A percentile compares a stretch with the other conserved stretches of the same genome.
Conservation (phyloP, 345 rosid species). For the Camelina neglecta region DNA sequence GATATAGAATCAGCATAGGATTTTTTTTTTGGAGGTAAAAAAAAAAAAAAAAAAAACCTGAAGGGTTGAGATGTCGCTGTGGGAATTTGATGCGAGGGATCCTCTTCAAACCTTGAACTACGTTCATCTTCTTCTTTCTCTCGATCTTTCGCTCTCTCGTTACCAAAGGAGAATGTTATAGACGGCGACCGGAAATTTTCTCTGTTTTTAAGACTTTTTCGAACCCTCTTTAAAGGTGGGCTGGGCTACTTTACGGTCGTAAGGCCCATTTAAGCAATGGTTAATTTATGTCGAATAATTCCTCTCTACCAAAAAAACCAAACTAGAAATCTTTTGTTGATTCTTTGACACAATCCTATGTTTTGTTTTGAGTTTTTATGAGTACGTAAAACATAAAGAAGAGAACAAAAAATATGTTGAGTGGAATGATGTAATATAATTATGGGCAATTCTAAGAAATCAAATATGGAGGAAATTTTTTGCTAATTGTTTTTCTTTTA, state of each 20-base stretch:
- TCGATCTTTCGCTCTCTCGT: conserved; percentile 16
- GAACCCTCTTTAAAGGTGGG: conserved; percentile 4
- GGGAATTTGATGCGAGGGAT: conserved; percentile 92
- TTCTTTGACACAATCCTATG: no score
- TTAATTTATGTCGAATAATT: no score
- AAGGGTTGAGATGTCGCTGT: conserved; percentile 57
- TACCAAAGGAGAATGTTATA: conserved; percentile 3
- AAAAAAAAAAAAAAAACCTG: conserved; percentile 45
- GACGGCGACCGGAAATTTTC: conserved; percentile 34
- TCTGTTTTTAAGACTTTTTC: conserved; percentile 9
- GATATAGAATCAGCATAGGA: background rate
- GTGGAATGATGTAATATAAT: no score
- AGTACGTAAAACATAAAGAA: no score
- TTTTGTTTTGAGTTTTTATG: no score
- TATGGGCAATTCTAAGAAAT: no score
- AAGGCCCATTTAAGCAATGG: conserved; percentile 6
- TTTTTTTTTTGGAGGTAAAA: background rate
- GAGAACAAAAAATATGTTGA: no score
- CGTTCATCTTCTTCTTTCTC: conserved; percentile 52
- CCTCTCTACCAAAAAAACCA: background rate
- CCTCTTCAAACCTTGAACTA: conserved; percentile 72
- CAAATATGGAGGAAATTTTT: no score
- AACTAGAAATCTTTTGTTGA: background rate
- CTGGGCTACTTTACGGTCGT: background rate
- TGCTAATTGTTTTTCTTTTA: no score